phyloP scores from a whole-genome alignment of 2,329 filamentous ascomycete genomes.

The Phoma sp. region DNA sequence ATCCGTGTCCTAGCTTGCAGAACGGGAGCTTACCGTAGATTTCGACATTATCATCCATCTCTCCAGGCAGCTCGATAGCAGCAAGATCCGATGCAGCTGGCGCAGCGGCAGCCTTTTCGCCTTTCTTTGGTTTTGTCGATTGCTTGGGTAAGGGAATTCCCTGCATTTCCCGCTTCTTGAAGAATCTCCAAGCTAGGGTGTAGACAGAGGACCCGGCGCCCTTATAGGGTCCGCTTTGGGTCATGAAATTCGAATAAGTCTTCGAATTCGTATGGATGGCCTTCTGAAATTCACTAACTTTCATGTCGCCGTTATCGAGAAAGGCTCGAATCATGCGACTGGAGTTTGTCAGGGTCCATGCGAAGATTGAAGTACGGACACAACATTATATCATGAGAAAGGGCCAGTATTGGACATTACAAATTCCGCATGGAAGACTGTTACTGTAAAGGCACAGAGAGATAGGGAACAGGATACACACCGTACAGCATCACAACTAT shows the following conservation, averaged over 20 bases:
- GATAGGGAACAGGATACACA: background rate
- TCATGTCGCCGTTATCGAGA: constrained; percentile 54
- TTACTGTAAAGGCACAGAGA: background rate
- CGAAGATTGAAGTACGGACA: too few relatives aligned
- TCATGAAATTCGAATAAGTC: constrained; percentile 57
- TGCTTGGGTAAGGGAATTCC: constrained; percentile 47
- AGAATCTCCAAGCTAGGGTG: constrained; percentile 45
- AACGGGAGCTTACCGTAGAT: background rate
- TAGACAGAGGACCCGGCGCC: constrained; percentile 41
- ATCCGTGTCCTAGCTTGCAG: constrained; percentile 3
- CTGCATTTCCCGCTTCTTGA: constrained; percentile 58
- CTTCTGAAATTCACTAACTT: constrained; percentile 51
- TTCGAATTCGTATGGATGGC: constrained; percentile 46
- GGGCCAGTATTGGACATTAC: too few relatives aligned
- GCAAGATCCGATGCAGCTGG: background rate
- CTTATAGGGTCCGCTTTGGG: constrained; percentile 51
- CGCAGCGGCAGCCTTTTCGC: background rate
- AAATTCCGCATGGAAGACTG: too few relatives aligned
- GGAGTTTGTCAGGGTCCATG: background rate
- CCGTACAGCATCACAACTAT: constrained; percentile 31
- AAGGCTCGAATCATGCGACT: constrained; percentile 50
- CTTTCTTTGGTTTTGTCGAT: constrained; percentile 8
- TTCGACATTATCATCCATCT: background rate
- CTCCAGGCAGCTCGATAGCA: background rate
- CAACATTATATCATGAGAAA: too few relatives aligned